phyloP scores from a whole-genome alignment of 1,284 basidiomycete genomes.

The Irpex sp. region DNA sequence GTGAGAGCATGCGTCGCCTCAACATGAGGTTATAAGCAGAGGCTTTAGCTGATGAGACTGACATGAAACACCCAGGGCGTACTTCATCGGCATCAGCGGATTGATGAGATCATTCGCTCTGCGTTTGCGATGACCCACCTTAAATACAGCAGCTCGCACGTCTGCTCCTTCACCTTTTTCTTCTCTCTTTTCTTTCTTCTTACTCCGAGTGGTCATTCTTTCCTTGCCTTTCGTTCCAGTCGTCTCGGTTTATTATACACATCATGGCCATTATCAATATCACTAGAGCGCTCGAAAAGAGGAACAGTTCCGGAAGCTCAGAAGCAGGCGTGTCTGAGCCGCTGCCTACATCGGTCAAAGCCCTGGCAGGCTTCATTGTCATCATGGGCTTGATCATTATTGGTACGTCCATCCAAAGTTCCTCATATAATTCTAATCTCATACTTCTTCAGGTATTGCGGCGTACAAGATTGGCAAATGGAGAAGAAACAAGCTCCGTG shows the following conservation, averaged over 20 bases:
- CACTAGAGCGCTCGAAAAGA: slow-evolving; percentile 17
- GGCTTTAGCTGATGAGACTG: not conserved
- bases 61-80: not conserved
- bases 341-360: slow-evolving; percentile 27
- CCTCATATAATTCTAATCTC: not conserved
- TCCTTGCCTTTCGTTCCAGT: slow-evolving; percentile 10
- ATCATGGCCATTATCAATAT: slow-evolving; percentile 23
- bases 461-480: slow-evolving; percentile 28
- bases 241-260: not conserved
- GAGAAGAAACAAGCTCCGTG: slow-evolving; percentile 16
- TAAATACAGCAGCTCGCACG: not conserved
- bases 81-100: not conserved
- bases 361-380: slow-evolving; percentile 28
- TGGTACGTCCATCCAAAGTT: slow-evolving; percentile 18
- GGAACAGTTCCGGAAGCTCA: slow-evolving; percentile 12
- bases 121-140: not conserved
- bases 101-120: not conserved
- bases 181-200: slow-evolving; percentile 15
- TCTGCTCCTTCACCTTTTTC: slow-evolving; percentile 14
- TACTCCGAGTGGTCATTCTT: slow-evolving; percentile 10
- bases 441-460: slow-evolving; percentile 22
- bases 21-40: not conserved
- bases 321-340: slow-evolving; percentile 11
- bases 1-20: too few relatives aligned
- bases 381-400: slow-evolving; percentile 29